phyloP scores from a whole-genome alignment of 225 moss, liverwort and hornwort species.

The Bryum argenteum region DNA sequence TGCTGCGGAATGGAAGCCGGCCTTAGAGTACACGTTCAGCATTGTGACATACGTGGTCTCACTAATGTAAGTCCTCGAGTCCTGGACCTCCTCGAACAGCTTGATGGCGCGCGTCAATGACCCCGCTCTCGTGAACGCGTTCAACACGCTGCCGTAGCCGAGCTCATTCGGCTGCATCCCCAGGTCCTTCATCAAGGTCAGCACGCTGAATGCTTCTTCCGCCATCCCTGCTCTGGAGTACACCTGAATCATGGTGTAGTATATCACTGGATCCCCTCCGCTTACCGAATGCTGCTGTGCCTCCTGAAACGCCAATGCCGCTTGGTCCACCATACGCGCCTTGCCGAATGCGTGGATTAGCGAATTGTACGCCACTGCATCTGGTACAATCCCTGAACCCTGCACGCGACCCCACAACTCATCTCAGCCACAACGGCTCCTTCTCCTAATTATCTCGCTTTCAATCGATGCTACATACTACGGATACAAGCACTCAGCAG shows the following conservation, averaged over 20 bases:
- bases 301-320: slow-evolving; percentile 55
- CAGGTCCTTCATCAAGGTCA: slow-evolving; percentile 53
- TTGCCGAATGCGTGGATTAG: slow-evolving; percentile 60
- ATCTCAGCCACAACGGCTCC: slow-evolving; percentile 10
- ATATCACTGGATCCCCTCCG: slow-evolving; percentile 58
- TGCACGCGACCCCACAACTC: slow-evolving; percentile 14
- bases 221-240: slow-evolving; percentile 54
- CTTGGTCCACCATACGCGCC: slow-evolving; percentile 65
- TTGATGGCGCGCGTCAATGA: slow-evolving; percentile 43
- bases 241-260: slow-evolving; percentile 72
- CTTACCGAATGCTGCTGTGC: slow-evolving; percentile 47
- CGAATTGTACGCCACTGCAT: slow-evolving; percentile 53
- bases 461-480: background rate
- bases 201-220: slow-evolving; percentile 55
- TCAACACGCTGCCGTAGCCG: slow-evolving; percentile 57
- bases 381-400: slow-evolving; percentile 54
- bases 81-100: slow-evolving; percentile 61
- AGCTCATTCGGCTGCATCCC: slow-evolving; percentile 52
- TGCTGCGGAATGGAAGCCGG: slow-evolving; percentile 50
- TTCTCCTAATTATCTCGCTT: background rate
- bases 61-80: slow-evolving; percentile 30
- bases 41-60: slow-evolving; percentile 68
- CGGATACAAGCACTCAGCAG: too few relatives aligned
- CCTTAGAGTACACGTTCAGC: slow-evolving; percentile 74
- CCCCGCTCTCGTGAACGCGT: slow-evolving; percentile 51